Base-by-base conservation (phyloP, 805 yeast genomes). In the Barnettozyma pratensis region DNA sequence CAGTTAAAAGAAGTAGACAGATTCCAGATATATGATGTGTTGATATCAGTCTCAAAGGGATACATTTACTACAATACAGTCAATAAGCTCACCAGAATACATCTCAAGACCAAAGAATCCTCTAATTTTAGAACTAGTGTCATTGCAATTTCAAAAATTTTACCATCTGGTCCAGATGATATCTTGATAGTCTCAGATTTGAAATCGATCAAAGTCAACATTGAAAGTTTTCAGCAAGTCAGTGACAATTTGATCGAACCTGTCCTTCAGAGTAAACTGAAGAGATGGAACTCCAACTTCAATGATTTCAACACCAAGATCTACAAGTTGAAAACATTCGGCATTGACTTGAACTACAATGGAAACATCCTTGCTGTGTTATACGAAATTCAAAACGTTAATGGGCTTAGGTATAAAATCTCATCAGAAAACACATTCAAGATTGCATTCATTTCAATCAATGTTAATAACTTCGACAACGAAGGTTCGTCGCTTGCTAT, bases 271-370 rank as follows among this genome's bases (percentile, higher is more conserved):
- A 57, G 49, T 25, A 41, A 54, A 9, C 25, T 60, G 4, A 42
- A 46, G 10, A 51, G 39, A 28, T 61, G 63, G 64, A 60, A 59
- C 31, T 29, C 51, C 1, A 46, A 46, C 11, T 57, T 44, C 48
- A 59, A 61, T 44, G 63, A 59, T 42, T 60, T 55, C 45, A 54
- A 54, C 36, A 56, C 60, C 12, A 59, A 58, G 36, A 45, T 30
- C 5, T 51, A 46, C 7, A 38, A 41, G 1, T 36, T 58, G 6
- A 57, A 53, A 32, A 41, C 48, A 7, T 52, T 44, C 39, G 65
- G 65, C 0, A 28, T 46, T 4, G 53, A 45, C 34, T 8, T 48
- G 8, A 61, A 60, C 38, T 54, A 36, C 37, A 48, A 43, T 40
- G 55, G 58, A 4, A 56, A 48, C 30, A 19, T 56, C 1, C 36